A percentile compares a stretch with the other conserved stretches of the same genome.
phyloP scores from a whole-genome alignment of 1,284 basidiomycete genomes.

The Neonothopanus nambi region DNA sequence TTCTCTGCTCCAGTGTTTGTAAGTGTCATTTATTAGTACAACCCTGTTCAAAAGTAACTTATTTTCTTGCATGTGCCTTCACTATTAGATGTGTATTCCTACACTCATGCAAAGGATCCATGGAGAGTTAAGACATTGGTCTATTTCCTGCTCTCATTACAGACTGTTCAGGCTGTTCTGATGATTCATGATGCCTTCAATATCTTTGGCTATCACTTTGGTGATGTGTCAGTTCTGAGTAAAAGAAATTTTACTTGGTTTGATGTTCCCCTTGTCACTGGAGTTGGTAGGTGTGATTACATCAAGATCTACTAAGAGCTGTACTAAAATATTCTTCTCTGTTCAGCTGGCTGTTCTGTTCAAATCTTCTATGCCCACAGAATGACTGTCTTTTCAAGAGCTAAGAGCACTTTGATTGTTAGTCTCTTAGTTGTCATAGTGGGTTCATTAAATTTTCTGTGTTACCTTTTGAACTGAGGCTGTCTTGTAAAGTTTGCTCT shows the following conservation, averaged over 20 bases:
- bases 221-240: neutral
- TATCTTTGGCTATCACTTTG: conserved; percentile 1
- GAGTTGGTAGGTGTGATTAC: neutral
- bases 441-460: neutral
- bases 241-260: neutral
- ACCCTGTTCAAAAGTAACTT: neutral
- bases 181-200: conserved; percentile 1
- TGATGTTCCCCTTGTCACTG: neutral
- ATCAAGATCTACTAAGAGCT: too few relatives aligned
- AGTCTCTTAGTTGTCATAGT: neutral
- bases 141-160: neutral
- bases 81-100: neutral
- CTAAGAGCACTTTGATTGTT: neutral
- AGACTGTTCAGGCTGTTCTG: neutral
- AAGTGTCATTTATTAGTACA: neutral
- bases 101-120: neutral
- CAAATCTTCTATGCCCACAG: neutral
- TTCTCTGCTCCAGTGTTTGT: neutral
- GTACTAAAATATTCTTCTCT: too few relatives aligned
- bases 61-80: neutral
- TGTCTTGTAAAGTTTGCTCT: neutral
- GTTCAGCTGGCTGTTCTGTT: neutral
- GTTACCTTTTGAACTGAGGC: neutral
- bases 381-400: neutral
- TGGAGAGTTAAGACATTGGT: neutral